Evolutionary conservation across 768 basidiomycete genomes (phyloP).

Genomic region (Russula virescens): DNA sequence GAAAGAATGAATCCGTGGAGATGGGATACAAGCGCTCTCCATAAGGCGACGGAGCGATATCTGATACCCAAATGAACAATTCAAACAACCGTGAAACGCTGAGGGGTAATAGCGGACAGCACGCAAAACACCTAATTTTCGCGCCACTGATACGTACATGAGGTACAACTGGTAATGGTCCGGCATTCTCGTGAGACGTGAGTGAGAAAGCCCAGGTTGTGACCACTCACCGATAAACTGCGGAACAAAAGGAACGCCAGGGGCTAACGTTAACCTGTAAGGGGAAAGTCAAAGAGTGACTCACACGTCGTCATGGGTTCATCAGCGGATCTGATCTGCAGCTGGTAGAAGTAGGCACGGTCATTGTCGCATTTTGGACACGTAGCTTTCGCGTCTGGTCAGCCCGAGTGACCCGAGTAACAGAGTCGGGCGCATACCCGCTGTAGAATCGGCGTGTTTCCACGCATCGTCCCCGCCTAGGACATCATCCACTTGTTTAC

Average conservation of each 20-base stretch:
- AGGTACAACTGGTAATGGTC: constrained; percentile 43
- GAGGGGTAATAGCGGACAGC: neutral
- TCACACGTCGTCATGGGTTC: constrained; percentile 75
- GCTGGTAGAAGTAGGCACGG: constrained; percentile 89
- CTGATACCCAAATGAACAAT: neutral
- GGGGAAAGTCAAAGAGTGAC: constrained; percentile 20
- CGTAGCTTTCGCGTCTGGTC: constrained; percentile 30
- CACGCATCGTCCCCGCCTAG: constrained; percentile 91
- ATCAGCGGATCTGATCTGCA: constrained; percentile 92
- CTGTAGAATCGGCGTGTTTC: constrained; percentile 87
- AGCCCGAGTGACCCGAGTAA: neutral
- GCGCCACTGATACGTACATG: constrained; percentile 63
- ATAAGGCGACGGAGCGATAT: neutral
- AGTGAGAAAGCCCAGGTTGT: neutral
- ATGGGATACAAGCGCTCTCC: neutral
- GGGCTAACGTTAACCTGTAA: neutral
- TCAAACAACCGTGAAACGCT: too few relatives aligned
- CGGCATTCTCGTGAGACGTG: neutral
- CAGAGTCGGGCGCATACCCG: constrained; percentile 40
- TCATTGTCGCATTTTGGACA: constrained; percentile 79
- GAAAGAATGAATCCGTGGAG: neutral
- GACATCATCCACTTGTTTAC: constrained; percentile 95
- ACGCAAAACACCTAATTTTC: constrained; percentile 39
- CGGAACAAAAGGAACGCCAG: neutral
- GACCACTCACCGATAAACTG: constrained; percentile 49